Evolutionary conservation across 73 alveolate genomes (phyloP).

Genomic region (Paramecium pentaurelia): DNA sequence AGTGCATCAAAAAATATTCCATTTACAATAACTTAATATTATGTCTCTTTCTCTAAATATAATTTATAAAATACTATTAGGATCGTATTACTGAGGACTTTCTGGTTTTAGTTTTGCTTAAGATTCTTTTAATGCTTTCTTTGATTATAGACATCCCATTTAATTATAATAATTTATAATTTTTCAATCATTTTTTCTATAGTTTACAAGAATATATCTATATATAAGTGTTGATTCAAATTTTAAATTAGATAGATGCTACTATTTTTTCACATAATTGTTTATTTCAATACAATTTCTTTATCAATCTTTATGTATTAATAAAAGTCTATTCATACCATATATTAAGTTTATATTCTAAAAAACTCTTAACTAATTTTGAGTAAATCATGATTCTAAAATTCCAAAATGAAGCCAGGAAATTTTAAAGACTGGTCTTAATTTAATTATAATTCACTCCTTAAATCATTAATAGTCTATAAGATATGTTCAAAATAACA

Average conservation of each 20-base stretch:
- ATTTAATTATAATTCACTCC: background rate
- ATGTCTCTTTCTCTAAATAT: background rate
- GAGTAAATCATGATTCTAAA: background rate
- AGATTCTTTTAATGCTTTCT: background rate
- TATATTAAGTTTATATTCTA: background rate
- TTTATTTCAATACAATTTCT: background rate
- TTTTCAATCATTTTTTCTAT: background rate
- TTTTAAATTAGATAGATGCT: background rate
- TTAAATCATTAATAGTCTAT: background rate
- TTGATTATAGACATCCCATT: background rate
- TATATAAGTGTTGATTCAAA: background rate
- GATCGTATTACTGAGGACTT: background rate
- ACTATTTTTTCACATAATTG: background rate
- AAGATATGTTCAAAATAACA: background rate
- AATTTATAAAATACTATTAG: background rate
- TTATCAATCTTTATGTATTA: background rate
- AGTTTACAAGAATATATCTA: background rate
- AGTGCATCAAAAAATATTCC: slow-evolving; percentile 31
- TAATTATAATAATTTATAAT: background rate
- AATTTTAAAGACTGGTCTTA: background rate
- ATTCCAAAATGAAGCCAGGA: background rate
- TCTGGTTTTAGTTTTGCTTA: background rate
- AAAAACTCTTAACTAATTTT: background rate
- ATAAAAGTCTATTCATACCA: background rate
- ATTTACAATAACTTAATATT: slow-evolving; percentile 17